phyloP scores from a whole-genome alignment of 192 early-diverging fungal genomes.

The Geranomyces variabilis region DNA sequence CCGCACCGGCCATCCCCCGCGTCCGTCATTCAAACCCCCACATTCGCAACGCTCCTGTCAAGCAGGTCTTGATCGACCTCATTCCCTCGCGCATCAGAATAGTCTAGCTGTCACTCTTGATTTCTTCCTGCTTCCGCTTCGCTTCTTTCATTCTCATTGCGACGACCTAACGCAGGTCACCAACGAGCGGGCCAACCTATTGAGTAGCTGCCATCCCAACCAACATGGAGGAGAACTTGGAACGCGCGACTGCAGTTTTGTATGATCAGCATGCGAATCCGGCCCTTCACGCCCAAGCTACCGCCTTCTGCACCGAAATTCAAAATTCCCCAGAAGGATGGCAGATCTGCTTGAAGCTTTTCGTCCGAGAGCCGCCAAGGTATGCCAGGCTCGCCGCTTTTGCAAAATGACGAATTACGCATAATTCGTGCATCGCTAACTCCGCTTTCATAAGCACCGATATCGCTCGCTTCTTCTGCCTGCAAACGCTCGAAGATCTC shows the following conservation, averaged over 20 bases:
- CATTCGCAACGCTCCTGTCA: too few relatives aligned
- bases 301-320: conserved; percentile 79
- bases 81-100: too few relatives aligned
- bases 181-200: too few relatives aligned
- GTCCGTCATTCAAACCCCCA: too few relatives aligned
- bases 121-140: too few relatives aligned
- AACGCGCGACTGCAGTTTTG: conserved; percentile 51
- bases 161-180: too few relatives aligned
- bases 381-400: conserved; percentile 40
- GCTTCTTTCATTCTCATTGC: too few relatives aligned
- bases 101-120: too few relatives aligned
- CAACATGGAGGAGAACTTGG: conserved; percentile 32
- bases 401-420: too few relatives aligned
- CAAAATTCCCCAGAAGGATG: conserved; percentile 79
- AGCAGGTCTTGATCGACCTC: too few relatives aligned
- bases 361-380: conserved; percentile 74
- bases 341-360: conserved; percentile 81
- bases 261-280: conserved; percentile 71
- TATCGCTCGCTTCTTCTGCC: conserved; percentile 81
- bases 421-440: conserved; percentile 24
- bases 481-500: conserved; percentile 80
- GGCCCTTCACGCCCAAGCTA: conserved; percentile 77
- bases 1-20: too few relatives aligned
- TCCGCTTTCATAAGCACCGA: conserved; percentile 51
- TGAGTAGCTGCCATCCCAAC: not conserved